Base-by-base conservation (phyloP, 2,329 filamentous ascomycete genomes). In the Ilyonectria robusta region DNA sequence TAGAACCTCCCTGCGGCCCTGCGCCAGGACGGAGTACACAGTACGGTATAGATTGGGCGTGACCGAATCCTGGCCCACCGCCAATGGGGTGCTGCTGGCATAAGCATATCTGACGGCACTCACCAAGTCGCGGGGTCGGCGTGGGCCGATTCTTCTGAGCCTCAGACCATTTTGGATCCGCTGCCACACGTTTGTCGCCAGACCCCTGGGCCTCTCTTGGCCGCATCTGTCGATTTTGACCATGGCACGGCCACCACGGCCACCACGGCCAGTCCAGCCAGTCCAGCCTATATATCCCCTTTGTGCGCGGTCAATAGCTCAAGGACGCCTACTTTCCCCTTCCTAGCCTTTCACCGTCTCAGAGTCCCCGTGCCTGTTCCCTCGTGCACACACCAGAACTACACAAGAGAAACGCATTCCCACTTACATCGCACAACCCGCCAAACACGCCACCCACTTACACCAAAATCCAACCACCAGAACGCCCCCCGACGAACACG, bases 91-190 rank as follows among this genome's bases (percentile, higher is more conserved):
- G 64, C 66, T 67, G 65, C 62, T 72, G 66, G 70, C 74, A 76
- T 73, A 76, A 74, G 72, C 72, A 75, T 75, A 76, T 76, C 72
- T 75, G 70, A 64, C 69, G 70, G 69, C 67, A 71, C 67, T 70
- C 68, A 72, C 55, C 63, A 71, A 58, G 67, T 68, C 74, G 74
- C 74, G 72, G 74, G 74, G 74, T 76, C 74, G 74, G 78, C 71
- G 77, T 79, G 78, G 78, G 73, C 78, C 78, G 78, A 79, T 80
- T 76, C 71, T 77, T 65, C 70, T 70, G 72, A 77, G 75, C 67
- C 75, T 79, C 78, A 79, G 77, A 71, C 78, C 78, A 79, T 78
- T 79, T 69, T 76, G 71, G 74, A 68, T 73, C 76, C 77, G 73
- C 77, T 73, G 75, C 75, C 75, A 76, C 75, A 76, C 75, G 74